A percentile compares a stretch with the other conserved stretches of the same genome.
Evolutionary conservation across 768 basidiomycete genomes (phyloP).

Genomic region (Lentinula boryana): DNA sequence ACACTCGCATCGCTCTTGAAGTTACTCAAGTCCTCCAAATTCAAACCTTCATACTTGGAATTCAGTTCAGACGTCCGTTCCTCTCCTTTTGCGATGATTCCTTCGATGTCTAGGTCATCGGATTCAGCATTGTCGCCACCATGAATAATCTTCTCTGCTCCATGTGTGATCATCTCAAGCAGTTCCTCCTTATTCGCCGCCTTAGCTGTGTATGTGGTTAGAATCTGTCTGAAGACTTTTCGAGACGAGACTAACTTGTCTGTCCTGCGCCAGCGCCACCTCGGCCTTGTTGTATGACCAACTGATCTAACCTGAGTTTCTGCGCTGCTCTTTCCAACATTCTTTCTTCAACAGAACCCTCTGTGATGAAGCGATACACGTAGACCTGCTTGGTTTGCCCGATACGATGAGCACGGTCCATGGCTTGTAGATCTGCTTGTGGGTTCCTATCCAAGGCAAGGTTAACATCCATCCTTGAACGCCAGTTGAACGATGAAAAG

Average conservation of each 20-base stretch:
- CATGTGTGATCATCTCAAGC: conserved; percentile 96
- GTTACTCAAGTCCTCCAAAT: conserved; percentile 92
- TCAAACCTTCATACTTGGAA: conserved; percentile 88
- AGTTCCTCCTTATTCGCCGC: conserved; percentile 95
- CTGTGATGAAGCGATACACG: conserved; percentile 95
- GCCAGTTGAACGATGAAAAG: neutral
- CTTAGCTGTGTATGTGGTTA: conserved; percentile 41
- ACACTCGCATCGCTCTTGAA: conserved; percentile 93
- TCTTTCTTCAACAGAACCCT: conserved; percentile 92
- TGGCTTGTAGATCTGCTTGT: conserved; percentile 97
- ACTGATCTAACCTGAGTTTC: conserved; percentile 89
- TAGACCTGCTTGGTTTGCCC: conserved; percentile 98
- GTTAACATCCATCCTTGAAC: neutral
- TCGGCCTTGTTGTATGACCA: conserved; percentile 95
- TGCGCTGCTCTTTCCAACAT: conserved; percentile 94
- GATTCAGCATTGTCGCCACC: conserved; percentile 53
- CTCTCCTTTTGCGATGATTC: conserved; percentile 87
- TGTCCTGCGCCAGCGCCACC: conserved; percentile 66
- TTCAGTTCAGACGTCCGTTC: conserved; percentile 84
- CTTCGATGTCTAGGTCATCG: conserved; percentile 69
- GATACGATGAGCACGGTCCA: conserved; percentile 96
- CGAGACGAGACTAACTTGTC: conserved; percentile 12
- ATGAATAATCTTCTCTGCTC: conserved; percentile 95
- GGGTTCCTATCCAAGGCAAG: conserved; percentile 67
- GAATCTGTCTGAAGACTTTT: neutral